Percentiles rank a stretch among this genome's conserved stretches.
These are phyloP conservation scores for Puya raimondii DNA, from an alignment of 176 grass and related monocot genomes.

Conservation along the genomic window DNA sequence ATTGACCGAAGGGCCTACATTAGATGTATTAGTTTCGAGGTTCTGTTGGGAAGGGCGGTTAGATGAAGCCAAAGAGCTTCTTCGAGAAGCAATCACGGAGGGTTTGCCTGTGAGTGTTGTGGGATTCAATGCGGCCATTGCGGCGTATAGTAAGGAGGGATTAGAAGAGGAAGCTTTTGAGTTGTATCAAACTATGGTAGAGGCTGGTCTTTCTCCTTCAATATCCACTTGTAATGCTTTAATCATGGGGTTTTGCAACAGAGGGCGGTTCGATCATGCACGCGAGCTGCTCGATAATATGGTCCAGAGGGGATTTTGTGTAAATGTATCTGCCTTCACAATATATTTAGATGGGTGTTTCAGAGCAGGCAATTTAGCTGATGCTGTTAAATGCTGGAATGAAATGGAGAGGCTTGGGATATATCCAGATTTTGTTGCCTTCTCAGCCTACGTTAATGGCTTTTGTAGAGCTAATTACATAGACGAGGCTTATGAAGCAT, in stretches of 20 bases:
- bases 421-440: conserved; percentile 66
- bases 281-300: conserved; percentile 49
- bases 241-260: conserved; percentile 65
- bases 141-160: conserved; percentile 71
- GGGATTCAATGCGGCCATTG: conserved; percentile 65
- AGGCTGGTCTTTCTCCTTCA: conserved; percentile 42
- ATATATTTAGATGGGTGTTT: conserved; percentile 78
- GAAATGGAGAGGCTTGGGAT: conserved; percentile 44
- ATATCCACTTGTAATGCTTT: conserved; percentile 63
- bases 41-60: conserved; percentile 62
- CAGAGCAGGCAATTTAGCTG: conserved; percentile 38
- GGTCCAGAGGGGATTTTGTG: conserved; percentile 53
- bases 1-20: conserved; percentile 11
- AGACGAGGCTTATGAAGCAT: conserved; percentile 53
- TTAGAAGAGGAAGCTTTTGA: conserved; percentile 54
- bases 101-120: conserved; percentile 39
- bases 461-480: conserved; percentile 51
- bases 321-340: conserved; percentile 55
- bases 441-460: conserved; percentile 74
- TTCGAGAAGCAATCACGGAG: conserved; percentile 36
- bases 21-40: conserved; percentile 54
- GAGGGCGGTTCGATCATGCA: conserved; percentile 42
- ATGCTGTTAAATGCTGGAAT: conserved; percentile 67
- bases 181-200: conserved; percentile 54
- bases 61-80: conserved; percentile 51